Evolutionary conservation across 176 grass and related monocot genomes (phyloP), one percentile per base, ranked within the genome.

Genomic region (Rhipidocladum racemiflorum): DNA sequence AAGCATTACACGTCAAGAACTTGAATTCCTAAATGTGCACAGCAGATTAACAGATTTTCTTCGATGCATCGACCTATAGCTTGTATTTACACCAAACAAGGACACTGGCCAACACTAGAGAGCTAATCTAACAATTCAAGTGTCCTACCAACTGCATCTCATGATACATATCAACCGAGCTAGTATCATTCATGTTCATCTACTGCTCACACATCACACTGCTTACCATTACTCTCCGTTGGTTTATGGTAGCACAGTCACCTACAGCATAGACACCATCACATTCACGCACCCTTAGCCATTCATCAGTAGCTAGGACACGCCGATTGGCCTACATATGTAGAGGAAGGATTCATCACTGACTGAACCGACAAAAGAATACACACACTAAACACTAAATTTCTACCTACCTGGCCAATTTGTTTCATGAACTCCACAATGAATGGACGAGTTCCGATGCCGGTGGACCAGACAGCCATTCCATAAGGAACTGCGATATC

Each of bases 391-490:
- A 16, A 27, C 21, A 61, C 17, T 10, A 17, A 54, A 0, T 54
- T 55, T 79, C 36, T 72, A 73, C 42, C 39, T 83, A 98, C 95
- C 95, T 99, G 96, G 69, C 87, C 89, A 88, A 99, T 95, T 83
- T 93, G 93, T 93, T 95, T 95, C 96, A 99, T 99, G 78, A 99
- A 99, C 17, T 99, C 87, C 62, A 89, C 61, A 71, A 99, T 76
- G 69, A 99, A 81, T 50, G 96, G 96, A 65, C 91, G 92, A 27
- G 96, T 93, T 43, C 96, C 96, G 65, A 95, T 95, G 39, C 96
- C 96, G 45, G 96, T 88, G 25, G 96, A 95, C 96, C 96, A 99
- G 24, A 99, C 92, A 80, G 91, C 92, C 96, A 99, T 93, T 84
- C 96, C 92, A 55, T 95, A 99, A 79, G 96, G 93, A 35, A 99